Base-by-base conservation (phyloP, 1,284 basidiomycete genomes). In the Sanguinoderma infundibulare region DNA sequence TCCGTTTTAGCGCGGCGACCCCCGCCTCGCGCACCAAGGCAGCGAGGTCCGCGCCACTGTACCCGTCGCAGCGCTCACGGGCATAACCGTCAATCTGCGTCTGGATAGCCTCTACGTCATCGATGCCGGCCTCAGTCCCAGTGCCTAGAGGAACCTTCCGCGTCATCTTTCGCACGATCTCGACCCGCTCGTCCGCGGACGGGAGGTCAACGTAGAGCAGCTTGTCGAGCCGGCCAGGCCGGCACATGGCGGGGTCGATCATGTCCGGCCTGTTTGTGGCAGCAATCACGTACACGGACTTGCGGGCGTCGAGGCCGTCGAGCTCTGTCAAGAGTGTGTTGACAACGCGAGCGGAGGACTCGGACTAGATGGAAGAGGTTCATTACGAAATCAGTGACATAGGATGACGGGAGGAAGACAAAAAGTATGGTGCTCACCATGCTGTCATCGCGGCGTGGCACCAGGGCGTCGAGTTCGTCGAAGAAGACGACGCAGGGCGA, bases 231-330 rank as follows among this genome's bases (percentile, higher is more conserved):
- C 97, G 87, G 0, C 97, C 97, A 0, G 97, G 97, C 17, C 96
- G 91, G 59, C 96, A 95, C 96, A 98, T 98, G 4, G 97, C 97
- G 0, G 97, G 97, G 73, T 98, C 97, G 66, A 98, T 96, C 89
- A 98, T 98, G 78, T 98, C 97, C 0, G 97, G 97, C n/a, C 97
- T 83, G 77, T 99, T 98, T 5, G 97, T 99, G 1, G 97, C 97
- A 0, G 92, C 97, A 66, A 98, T 96, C 28, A 98, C 96, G 72
- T 97, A 98, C 56, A 98, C 96, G 53, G 88, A 86, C 73, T 94
- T 96, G 62, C 96, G 87, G 0, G 90, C 82, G 67, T 98, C 95
- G 35, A 98, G 88, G 0, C 97, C 97, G 71, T 98, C 97, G 28
- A 98, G 87, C 76, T 98, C 97, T 1, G 97, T 98, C 2, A 98